A percentile compares a stretch with the other conserved stretches of the same genome.
Conservation (phyloP, 176 grass and related monocot species). For the Bromus sterilis region DNA sequence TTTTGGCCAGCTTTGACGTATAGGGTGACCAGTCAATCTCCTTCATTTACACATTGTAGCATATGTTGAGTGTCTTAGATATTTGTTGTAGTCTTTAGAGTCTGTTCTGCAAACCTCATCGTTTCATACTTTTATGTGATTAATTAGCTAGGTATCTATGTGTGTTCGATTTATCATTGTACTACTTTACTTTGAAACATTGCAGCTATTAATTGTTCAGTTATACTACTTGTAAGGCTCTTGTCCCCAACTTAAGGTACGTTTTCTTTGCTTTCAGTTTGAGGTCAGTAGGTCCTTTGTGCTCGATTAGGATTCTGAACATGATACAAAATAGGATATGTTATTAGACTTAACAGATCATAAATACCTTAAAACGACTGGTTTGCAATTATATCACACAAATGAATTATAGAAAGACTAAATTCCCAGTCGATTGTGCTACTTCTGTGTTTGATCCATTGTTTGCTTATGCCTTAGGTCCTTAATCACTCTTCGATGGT, state of each 20-base stretch:
- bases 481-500: neutral
- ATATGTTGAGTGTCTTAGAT: neutral
- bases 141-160: neutral
- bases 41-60: neutral
- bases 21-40: slow-evolving; percentile 14
- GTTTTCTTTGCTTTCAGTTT: neutral
- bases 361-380: neutral
- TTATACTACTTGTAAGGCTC: neutral
- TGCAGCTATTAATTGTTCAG: neutral
- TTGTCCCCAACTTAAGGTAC: neutral
- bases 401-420: neutral
- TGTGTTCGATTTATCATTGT: neutral
- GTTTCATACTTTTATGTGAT: neutral
- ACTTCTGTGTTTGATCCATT: neutral
- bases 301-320: neutral
- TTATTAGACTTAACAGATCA: neutral
- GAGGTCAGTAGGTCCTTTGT: neutral
- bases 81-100: neutral
- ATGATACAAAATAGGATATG: neutral
- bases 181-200: neutral
- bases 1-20: slow-evolving; percentile 25
- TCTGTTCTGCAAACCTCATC: neutral
- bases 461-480: neutral
- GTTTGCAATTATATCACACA: neutral
- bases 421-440: neutral